phyloP scores from a whole-genome alignment of 208 protist species.

The Entamoeba invadens region DNA sequence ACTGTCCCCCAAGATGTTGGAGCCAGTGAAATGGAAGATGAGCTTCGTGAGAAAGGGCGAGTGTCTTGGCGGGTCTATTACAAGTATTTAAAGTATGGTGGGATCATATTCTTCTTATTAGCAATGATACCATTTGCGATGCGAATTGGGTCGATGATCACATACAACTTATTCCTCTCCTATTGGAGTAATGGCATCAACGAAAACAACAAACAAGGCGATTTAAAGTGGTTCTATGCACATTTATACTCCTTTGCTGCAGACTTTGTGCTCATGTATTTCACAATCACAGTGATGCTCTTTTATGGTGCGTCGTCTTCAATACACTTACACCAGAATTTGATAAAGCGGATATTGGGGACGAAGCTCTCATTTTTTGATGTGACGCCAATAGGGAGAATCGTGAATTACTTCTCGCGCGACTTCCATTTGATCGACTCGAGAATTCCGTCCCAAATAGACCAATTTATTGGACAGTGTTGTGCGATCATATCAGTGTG shows the following conservation, averaged over 20 bases:
- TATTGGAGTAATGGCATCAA: background rate
- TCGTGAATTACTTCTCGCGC: constrained; percentile 18
- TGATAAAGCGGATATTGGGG: background rate
- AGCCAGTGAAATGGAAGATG: background rate
- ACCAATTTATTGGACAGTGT: background rate
- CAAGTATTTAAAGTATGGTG: background rate
- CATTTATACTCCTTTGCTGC: background rate
- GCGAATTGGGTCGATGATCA: background rate
- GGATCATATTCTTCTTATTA: background rate
- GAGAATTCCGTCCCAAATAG: background rate
- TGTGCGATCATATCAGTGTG: background rate
- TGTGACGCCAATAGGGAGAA: constrained; percentile 17
- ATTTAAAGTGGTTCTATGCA: background rate
- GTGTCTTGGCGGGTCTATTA: background rate
- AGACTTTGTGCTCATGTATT: background rate
- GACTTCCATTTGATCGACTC: constrained; percentile 18
- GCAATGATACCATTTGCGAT: background rate
- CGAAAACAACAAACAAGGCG: background rate
- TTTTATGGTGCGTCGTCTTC: background rate
- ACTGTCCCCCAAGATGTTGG: too few species aligned
- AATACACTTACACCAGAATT: background rate
- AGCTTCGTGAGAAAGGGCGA: background rate
- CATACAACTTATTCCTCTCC: background rate
- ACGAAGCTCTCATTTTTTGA: constrained; percentile 13
- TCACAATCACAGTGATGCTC: background rate